phyloP scores from a whole-genome alignment of 176 grass and related monocot species.

The Hordeum marinum region DNA sequence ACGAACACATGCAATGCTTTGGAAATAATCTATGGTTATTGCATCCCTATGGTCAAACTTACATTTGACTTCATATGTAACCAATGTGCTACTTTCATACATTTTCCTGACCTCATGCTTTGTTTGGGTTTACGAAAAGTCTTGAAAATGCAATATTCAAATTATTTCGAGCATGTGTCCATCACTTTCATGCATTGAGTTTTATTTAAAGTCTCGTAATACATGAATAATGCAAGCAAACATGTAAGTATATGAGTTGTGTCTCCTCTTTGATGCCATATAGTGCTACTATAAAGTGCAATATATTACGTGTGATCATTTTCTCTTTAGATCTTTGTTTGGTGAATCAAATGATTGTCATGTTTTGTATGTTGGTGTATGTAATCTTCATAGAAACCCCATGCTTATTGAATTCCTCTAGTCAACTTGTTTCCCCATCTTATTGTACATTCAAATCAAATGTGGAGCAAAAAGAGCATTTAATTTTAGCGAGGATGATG shows the following conservation, averaged over 20 bases:
- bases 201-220: background rate
- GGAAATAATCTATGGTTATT: background rate
- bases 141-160: background rate
- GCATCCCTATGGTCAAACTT: background rate
- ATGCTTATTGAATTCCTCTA: too few relatives aligned
- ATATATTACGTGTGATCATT: background rate
- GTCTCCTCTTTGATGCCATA: background rate
- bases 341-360: too few relatives aligned
- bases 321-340: background rate
- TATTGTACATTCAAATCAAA: too few relatives aligned
- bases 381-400: too few relatives aligned
- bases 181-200: background rate
- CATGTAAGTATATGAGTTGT: background rate
- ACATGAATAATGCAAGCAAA: background rate
- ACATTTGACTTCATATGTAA: too few relatives aligned
- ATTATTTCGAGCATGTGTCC: background rate
- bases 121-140: too few relatives aligned
- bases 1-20: too few relatives aligned
- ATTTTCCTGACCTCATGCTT: background rate
- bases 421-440: background rate
- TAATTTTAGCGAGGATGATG: too few relatives aligned
- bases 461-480: too few relatives aligned
- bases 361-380: too few relatives aligned
- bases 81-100: background rate
- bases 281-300: background rate